Base-by-base conservation (phyloP, 805 yeast species). In the Lipomyces sp. region DNA sequence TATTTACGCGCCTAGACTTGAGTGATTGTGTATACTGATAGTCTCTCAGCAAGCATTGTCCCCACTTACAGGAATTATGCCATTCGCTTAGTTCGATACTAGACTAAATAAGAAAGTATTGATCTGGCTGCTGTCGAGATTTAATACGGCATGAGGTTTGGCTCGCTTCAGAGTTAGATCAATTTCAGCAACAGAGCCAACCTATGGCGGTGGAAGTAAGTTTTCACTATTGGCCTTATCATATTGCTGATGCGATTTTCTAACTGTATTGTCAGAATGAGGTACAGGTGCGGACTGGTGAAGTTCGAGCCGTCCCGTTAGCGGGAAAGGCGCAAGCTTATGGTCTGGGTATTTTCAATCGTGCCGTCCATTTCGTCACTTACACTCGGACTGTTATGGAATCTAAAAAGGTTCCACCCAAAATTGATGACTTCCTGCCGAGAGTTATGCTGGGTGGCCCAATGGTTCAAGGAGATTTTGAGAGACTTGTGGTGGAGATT, bases 301-400 rank as follows among this genome's bases (percentile, higher is more conserved):
- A 51, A 51, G 54, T 51, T 15, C 54, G 13, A 29, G 7, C 13
- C 35, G 34, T 6, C 35, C 4, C n/a, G 24, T 42, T 42, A 29
- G 33, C 30, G 32, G n/a, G 29, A 51, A 32, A 32, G 34, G 34
- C n/a, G 6, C 54, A 51, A 24, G 15, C 34, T 13, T 32, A 51
- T 34, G 48, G 58, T 18, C 29, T 55, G 8, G 24, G 48, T 29
- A 35, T 18, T 4, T 55, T 15, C 50, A 64, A 64, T 30, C 57
- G 63, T 15, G 61, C 63, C 2, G 39, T 64, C n/a, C 63, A 59
- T 30, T 64, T 42, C 35, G 57, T 64, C 7, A 56, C 59, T 11
- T 45, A 60, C 32, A 54, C 62, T 11, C 45, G 64, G 48, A 48
- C 57, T 4, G 57, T 53, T 8, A 53, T 64, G 30, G 67, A 64